Evolutionary conservation across 2,329 filamentous ascomycete genomes (phyloP), one percentile per base, ranked within the genome.

Genomic region (Fusarium setosum): DNA sequence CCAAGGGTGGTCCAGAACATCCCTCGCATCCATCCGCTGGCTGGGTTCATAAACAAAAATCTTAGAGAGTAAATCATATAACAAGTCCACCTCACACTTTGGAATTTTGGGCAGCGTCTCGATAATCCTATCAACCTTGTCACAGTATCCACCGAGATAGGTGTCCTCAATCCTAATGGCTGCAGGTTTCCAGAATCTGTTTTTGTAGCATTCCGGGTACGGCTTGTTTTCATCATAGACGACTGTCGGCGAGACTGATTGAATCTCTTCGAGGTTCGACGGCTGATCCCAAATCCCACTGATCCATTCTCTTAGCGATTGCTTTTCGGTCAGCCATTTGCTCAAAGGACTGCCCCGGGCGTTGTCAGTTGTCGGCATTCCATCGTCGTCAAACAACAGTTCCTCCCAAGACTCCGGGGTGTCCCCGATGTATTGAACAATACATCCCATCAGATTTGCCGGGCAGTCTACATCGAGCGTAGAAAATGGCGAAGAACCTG

Each of bases 1-100:
- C 56, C 57, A 70, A 1, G 60, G 55, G 12, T 69, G 63, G 47
- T 9, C 17, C 24, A 58, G 8, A 6, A 67, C 17, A 2, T 69
- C 51, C 1, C 5, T 11, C 5, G 45, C 41, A 12, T 34, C 29
- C 11, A 51, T 17, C 21, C 63, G 52, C 31, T 59, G 10, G 9
- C 9, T 1, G 12, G 62, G 59, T 32, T 68, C 66, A 34, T 69
- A 64, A 2, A 57, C 50, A 9, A 65, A 60, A 7, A 55, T 35
- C 26, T 52, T 60, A 5, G 31, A 49, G 2, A 65, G 5, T 8
- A 69, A 15, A 18, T 67, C 63, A 18, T 59, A n/a, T 7, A 67
- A 20, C 6, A 65, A 35, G 18, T 55, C 48, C 12, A n/a, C 56
- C 5, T 69, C 65, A 0, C 48, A 4, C 4, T 11, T 13, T 1